phyloP scores from a whole-genome alignment of 352 stramenopile genomes.

The Peronospora farinosa region DNA sequence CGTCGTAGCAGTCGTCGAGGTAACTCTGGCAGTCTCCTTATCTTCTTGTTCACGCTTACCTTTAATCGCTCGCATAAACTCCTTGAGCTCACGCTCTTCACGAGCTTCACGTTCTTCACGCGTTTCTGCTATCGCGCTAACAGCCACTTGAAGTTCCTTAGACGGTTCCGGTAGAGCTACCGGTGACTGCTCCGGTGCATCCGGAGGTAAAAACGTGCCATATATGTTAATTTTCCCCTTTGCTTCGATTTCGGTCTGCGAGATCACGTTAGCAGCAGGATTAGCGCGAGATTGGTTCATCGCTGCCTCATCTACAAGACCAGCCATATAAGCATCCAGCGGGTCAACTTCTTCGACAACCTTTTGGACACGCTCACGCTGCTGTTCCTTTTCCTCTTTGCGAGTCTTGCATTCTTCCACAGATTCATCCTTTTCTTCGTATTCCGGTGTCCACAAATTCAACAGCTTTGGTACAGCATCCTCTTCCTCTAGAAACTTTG shows the following conservation, averaged over 20 bases:
- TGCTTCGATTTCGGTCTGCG: constrained; percentile 72
- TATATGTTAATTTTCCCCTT: constrained; percentile 82
- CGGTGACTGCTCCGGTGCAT: constrained; percentile 16
- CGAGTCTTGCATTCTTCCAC: constrained; percentile 44
- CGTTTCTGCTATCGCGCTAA: constrained; percentile 34
- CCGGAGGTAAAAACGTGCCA: constrained; percentile 67
- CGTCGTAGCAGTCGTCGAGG: constrained; percentile 1
- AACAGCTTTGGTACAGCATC: constrained; percentile 64
- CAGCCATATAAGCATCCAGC: constrained; percentile 83
- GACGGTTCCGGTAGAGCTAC: not conserved
- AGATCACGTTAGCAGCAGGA: constrained; percentile 76
- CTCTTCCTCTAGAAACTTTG: constrained; percentile 63
- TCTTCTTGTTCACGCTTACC: constrained; percentile 61
- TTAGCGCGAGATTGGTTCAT: constrained; percentile 69
- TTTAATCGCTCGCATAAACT: constrained; percentile 84
- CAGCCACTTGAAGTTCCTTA: constrained; percentile 1
- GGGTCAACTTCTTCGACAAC: constrained; percentile 79
- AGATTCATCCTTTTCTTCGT: constrained; percentile 59
- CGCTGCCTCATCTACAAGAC: constrained; percentile 66
- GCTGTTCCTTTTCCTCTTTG: constrained; percentile 36
- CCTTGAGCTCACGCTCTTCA: constrained; percentile 73
- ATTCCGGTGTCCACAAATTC: constrained; percentile 52
- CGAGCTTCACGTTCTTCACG: constrained; percentile 59
- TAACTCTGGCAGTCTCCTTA: constrained; percentile 9
- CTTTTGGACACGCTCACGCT: constrained; percentile 59